These are phyloP conservation scores for Rhynchosporium agropyri DNA, from an alignment of 2,329 filamentous ascomycete genomes.

Conservation along the genomic window DNA sequence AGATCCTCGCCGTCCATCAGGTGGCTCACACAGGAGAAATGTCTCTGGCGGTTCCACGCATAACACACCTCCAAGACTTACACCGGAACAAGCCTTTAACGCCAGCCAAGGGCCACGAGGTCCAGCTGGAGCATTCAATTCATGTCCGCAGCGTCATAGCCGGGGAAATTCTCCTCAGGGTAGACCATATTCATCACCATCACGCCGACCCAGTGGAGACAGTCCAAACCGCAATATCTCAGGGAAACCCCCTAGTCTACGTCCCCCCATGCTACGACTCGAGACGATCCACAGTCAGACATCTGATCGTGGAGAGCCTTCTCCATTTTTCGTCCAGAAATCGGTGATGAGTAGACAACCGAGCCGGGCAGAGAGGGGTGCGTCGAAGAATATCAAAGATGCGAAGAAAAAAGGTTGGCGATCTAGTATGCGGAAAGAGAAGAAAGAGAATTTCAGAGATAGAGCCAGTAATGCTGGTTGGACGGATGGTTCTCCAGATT, in stretches of 20 bases:
- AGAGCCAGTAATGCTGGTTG: constrained; percentile 52
- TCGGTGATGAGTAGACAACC: constrained; percentile 40
- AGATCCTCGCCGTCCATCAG: constrained; percentile 39
- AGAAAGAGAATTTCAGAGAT: constrained; percentile 49
- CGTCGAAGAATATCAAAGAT: constrained; percentile 64
- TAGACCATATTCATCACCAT: constrained; percentile 25
- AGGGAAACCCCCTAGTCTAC: constrained; percentile 43
- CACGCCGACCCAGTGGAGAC: constrained; percentile 28
- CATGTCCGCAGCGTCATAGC: constrained; percentile 17
- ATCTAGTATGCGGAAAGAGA: constrained; percentile 42
- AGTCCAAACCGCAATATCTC: constrained; percentile 48
- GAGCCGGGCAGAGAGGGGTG: constrained; percentile 61
- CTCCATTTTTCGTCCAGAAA: constrained; percentile 32
- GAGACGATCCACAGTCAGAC: constrained; percentile 56
- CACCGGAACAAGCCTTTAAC: constrained; percentile 26
- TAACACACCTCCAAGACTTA: constrained; percentile 23
- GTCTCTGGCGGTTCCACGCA: constrained; percentile 26
- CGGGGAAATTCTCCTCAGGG: constrained; percentile 17
- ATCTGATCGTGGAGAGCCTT: constrained; percentile 35
- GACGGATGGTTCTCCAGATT: constrained; percentile 51
- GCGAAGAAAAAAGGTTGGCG: constrained; percentile 61
- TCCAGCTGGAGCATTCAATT: constrained; percentile 22
- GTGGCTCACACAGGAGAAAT: constrained; percentile 22
- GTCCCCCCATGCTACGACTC: constrained; percentile 55
- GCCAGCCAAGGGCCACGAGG: constrained; percentile 26